phyloP scores from a whole-genome alignment of 1,139 yeast genomes.

The Yarrowia galli region DNA sequence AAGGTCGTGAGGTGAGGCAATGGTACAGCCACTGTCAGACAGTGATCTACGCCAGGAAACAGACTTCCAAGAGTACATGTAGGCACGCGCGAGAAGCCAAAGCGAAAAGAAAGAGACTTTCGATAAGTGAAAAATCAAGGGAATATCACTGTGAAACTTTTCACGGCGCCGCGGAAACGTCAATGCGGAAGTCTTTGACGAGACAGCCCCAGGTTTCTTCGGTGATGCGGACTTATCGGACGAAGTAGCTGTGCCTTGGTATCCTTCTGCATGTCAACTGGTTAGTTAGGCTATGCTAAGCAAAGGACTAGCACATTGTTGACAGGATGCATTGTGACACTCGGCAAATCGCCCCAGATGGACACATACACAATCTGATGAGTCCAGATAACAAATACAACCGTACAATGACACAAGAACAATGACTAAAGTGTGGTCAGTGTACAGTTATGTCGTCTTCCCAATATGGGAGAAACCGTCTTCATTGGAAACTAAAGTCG shows the following conservation, averaged over 20 bases:
- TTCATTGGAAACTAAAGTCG: conserved; percentile 15
- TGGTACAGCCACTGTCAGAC: conserved; percentile 26
- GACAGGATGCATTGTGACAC: not conserved
- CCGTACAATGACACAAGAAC: not conserved
- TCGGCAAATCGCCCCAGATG: not conserved
- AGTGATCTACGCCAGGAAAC: conserved; percentile 26
- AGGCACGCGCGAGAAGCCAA: conserved; percentile 13
- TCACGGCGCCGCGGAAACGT: conserved; percentile 10
- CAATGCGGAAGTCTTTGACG: conserved; percentile 24
- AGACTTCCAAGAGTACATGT: not conserved
- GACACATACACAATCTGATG: not conserved
- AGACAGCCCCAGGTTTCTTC: conserved; percentile 11
- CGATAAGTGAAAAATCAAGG: not conserved
- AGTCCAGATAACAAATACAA: not conserved
- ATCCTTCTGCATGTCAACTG: not conserved
- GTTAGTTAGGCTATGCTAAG: not conserved
- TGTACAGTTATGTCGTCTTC: conserved; percentile 21
- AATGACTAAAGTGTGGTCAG: not conserved
- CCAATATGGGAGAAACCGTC: conserved; percentile 9
- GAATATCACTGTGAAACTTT: not conserved
- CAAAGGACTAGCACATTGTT: too few relatives aligned
- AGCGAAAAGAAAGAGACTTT: not conserved
- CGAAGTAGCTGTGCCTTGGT: not conserved
- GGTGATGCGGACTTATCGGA: conserved; percentile 21
- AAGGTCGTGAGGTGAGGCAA: not conserved